Conservation (phyloP, 768 basidiomycete species). For the Saitozyma podzolica region DNA sequence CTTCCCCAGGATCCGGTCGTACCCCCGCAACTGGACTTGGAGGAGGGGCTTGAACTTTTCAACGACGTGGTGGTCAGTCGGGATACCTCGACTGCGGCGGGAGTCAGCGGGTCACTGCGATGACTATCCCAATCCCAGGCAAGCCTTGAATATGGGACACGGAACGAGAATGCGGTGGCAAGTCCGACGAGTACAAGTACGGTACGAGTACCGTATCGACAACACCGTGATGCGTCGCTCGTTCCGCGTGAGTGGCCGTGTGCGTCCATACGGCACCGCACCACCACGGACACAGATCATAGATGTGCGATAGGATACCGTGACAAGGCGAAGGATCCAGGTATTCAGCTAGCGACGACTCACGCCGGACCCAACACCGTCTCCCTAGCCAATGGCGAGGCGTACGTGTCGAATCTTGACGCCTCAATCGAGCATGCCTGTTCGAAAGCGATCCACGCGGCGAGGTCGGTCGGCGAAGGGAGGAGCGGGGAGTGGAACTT, state of each 20-base stretch:
- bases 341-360: background rate
- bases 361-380: slow-evolving; percentile 60
- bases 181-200: too few species aligned
- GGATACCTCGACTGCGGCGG: slow-evolving; percentile 7
- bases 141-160: too few species aligned
- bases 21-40: slow-evolving; percentile 54
- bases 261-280: too few species aligned
- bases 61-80: slow-evolving; percentile 17
- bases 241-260: too few species aligned
- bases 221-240: too few species aligned
- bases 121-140: background rate
- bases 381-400: slow-evolving; percentile 56
- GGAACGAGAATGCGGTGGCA: too few species aligned
- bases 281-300: too few species aligned
- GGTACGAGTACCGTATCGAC: too few species aligned
- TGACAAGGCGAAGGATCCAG: too few species aligned
- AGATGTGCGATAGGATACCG: too few species aligned
- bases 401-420: slow-evolving; percentile 61
- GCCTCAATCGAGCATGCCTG: slow-evolving; percentile 57
- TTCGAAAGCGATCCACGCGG: slow-evolving; percentile 53
- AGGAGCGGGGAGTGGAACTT: slow-evolving; percentile 59
- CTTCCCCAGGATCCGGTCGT: slow-evolving; percentile 63
- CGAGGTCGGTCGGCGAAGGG: slow-evolving; percentile 54
- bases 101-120: background rate
- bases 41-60: slow-evolving; percentile 55